Evolutionary conservation across 768 basidiomycete genomes (phyloP).

Genomic region (Chlorophyllum brunneum): DNA sequence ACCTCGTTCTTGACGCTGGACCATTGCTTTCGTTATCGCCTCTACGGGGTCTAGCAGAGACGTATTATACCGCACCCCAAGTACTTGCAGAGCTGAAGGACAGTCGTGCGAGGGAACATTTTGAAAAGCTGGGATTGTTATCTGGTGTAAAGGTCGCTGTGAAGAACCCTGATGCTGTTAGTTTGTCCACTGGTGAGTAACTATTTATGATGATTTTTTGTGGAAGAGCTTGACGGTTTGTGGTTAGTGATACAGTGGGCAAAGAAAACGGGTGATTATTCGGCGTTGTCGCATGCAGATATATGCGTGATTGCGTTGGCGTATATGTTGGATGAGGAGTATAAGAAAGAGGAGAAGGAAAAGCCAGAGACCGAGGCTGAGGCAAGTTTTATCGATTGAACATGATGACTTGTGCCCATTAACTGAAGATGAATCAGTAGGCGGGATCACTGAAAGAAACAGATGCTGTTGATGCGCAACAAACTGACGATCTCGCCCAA

Average conservation of each 20-base stretch:
- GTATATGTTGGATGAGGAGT: conserved; percentile 65
- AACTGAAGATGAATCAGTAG: conserved; percentile 29
- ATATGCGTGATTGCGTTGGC: conserved; percentile 88
- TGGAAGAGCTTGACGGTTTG: not conserved
- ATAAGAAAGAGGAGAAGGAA: conserved; percentile 33
- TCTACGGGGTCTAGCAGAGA: conserved; percentile 82
- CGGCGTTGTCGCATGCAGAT: conserved; percentile 89
- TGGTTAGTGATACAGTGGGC: conserved; percentile 79
- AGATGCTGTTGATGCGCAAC: not conserved
- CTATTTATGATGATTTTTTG: not conserved
- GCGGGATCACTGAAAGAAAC: conserved; percentile 4
- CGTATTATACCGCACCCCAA: conserved; percentile 85
- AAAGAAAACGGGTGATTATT: conserved; percentile 94
- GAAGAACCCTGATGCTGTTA: conserved; percentile 62
- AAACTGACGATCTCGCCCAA: conserved; percentile 1
- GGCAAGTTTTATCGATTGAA: conserved; percentile 18
- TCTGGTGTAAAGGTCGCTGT: conserved; percentile 75
- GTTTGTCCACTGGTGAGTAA: conserved; percentile 58
- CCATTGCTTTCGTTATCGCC: conserved; percentile 88
- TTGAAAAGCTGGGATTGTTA: conserved; percentile 71
- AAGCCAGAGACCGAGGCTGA: conserved; percentile 10
- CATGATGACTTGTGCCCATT: not conserved
- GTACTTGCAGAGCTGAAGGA: conserved; percentile 90
- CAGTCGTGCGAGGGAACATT: conserved; percentile 80
- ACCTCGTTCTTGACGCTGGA: conserved; percentile 90